Evolutionary conservation across 2,329 filamentous ascomycete species (phyloP), one percentile per base, ranked within the genome.

Genomic region (Diplodia seriata): DNA sequence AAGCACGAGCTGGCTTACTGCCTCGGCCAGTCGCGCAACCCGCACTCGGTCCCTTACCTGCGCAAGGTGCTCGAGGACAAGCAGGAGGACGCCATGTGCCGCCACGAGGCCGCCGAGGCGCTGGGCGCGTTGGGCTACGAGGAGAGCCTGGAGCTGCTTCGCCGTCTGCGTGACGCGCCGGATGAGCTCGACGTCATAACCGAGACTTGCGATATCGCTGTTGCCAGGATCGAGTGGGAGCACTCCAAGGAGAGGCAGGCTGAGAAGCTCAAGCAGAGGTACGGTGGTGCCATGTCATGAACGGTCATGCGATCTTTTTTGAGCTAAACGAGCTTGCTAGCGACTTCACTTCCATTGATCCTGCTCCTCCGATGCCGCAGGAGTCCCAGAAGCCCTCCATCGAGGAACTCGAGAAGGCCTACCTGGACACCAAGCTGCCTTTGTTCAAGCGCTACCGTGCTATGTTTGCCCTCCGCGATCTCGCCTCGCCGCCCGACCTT

Each of bases 1-100:
- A 98, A 98, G 83, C 95, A 99, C 80, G 95, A 99, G 79, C 86
- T 99, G 59, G 95, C 95, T 31, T 99, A 99, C 82, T 99, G 95
- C 77, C 86, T 99, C 2, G 95, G 95, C 8, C 95, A 99, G 81
- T 94, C 92, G 1, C 89, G 89, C 68, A 93, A 97, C 76, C 80
- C 85, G 62, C 89, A 89, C 55, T 91, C 94, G 0, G 87, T 93
- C 11, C 85, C 89, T 11, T 90, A 89, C 70, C 84, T 99, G 72
- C 86, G 89, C 68, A 81, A 84, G 14, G 92, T 96, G 15, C 84
- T 98, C 68, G 86, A 91, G 72, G 87, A 98, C 79, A 82, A 89
- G 70, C 77, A 87, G n/a, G 93, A 98, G 80, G 94, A 98, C 82
- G 81, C 91, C 47, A 99, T 99, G 94, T 96, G 93, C 80, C 87